These are phyloP conservation scores for Helianthus tuberosus DNA, from an alignment of 129 eudicot genomes.

Conservation along the genomic window DNA sequence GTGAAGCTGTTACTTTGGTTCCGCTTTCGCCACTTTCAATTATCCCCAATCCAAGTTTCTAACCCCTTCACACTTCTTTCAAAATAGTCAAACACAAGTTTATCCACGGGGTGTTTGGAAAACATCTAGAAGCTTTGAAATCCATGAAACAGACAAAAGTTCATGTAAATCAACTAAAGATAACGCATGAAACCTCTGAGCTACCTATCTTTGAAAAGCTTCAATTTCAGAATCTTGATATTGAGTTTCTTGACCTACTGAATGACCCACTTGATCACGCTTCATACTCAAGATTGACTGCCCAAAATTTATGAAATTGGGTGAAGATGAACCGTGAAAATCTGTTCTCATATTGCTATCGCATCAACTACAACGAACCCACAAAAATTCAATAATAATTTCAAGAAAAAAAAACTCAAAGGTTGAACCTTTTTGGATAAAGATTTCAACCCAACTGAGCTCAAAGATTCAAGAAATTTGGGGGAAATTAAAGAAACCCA, in stretches of 20 bases:
- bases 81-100: conserved; percentile 49
- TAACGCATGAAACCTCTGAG: conserved; percentile 50
- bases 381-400: not conserved
- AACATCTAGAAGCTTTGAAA: conserved; percentile 60
- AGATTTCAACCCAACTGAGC: not conserved
- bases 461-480: not conserved
- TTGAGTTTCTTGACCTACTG: conserved; percentile 50
- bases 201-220: conserved; percentile 58
- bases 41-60: too few relatives aligned
- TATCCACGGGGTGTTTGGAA: conserved; percentile 62
- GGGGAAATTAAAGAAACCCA: too few relatives aligned
- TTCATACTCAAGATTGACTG: conserved; percentile 56
- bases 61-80: conserved; percentile 79
- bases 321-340: conserved; percentile 54
- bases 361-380: conserved; percentile 11
- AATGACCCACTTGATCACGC: conserved; percentile 61
- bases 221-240: conserved; percentile 46
- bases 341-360: conserved; percentile 36
- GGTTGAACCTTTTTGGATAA: conserved; percentile 13
- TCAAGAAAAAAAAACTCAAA: not conserved
- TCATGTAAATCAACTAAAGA: conserved; percentile 45
- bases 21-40: too few relatives aligned
- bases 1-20: too few relatives aligned
- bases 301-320: conserved; percentile 36
- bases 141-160: conserved; percentile 70